Conservation (phyloP, 768 basidiomycete genomes). For the Thelephora aurantiotincta region DNA sequence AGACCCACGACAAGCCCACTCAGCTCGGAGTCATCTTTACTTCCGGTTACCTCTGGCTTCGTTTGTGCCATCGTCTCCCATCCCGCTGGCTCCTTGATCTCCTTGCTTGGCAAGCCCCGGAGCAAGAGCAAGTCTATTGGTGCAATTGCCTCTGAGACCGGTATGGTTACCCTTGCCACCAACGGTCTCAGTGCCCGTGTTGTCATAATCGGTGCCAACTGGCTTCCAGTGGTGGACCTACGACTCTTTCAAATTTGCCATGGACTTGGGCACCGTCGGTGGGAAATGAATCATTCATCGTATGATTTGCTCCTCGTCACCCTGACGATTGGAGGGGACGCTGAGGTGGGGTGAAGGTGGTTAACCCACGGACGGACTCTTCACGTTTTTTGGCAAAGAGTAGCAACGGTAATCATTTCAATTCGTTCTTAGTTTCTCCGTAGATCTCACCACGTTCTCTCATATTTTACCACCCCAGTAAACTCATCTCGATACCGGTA, state of each 20-base stretch:
- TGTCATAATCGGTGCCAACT: slow-evolving; percentile 52
- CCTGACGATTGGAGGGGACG: too few relatives aligned
- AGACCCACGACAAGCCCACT: slow-evolving; percentile 63
- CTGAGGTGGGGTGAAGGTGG: too few relatives aligned
- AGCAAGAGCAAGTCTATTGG: slow-evolving; percentile 75
- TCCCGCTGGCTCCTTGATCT: slow-evolving; percentile 88
- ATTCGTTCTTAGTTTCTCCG: too few relatives aligned
- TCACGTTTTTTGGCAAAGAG: too few relatives aligned
- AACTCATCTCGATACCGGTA: too few relatives aligned
- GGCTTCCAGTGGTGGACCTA: slow-evolving; percentile 96
- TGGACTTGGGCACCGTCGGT: slow-evolving; percentile 82
- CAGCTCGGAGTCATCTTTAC: slow-evolving; percentile 84
- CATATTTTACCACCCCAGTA: too few relatives aligned
- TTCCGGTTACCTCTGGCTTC: slow-evolving; percentile 91
- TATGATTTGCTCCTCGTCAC: too few relatives aligned
- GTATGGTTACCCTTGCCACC: slow-evolving; percentile 48
- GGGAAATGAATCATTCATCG: slow-evolving; percentile 45
- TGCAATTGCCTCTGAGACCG: slow-evolving; percentile 58
- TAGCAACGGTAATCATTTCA: too few relatives aligned
- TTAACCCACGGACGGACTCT: too few relatives aligned
- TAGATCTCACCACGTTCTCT: too few relatives aligned
- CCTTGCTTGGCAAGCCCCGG: slow-evolving; percentile 79
- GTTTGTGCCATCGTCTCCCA: slow-evolving; percentile 94
- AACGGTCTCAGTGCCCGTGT: slow-evolving; percentile 84
- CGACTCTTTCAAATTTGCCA: slow-evolving; percentile 69